These are phyloP conservation scores for Laguncularia racemosa DNA, from an alignment of 345 rosid genomes.

Conservation along the genomic window DNA sequence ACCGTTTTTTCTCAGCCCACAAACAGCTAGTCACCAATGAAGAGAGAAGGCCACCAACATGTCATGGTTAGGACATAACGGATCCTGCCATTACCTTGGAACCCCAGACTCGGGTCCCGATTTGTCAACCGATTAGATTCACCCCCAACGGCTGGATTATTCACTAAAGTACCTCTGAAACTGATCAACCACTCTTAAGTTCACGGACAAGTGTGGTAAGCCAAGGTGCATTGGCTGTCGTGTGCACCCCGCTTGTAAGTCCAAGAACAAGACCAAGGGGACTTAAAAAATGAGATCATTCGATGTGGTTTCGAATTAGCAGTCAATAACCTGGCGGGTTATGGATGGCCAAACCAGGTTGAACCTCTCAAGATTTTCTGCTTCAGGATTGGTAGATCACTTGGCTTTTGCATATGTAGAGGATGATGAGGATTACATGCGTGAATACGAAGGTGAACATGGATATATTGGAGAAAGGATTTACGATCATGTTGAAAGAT, in stretches of 20 bases:
- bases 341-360: slow-evolving; percentile 19
- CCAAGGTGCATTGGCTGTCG: slow-evolving; percentile 36
- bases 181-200: slow-evolving; percentile 70
- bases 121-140: slow-evolving; percentile 30
- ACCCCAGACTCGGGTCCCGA: slow-evolving; percentile 26
- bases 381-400: slow-evolving; percentile 37
- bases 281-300: slow-evolving; percentile 39
- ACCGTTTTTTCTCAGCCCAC: slow-evolving; percentile 5
- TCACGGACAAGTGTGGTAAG: slow-evolving; percentile 51
- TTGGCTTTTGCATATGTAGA: slow-evolving; percentile 17
- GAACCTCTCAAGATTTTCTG: slow-evolving; percentile 36
- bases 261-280: slow-evolving; percentile 55
- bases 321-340: slow-evolving; percentile 34
- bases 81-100: slow-evolving; percentile 38
- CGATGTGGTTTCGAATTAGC: slow-evolving; percentile 26
- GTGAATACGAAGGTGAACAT: background rate
- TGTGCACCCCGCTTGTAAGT: slow-evolving; percentile 35
- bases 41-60: slow-evolving; percentile 61
- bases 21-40: slow-evolving; percentile 26
- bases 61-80: slow-evolving; percentile 49
- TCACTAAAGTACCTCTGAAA: slow-evolving; percentile 27
- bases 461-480: slow-evolving; percentile 3
- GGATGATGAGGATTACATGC: slow-evolving; percentile 1
- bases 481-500: slow-evolving; percentile 2
- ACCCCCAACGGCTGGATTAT: slow-evolving; percentile 31